Percentiles rank a stretch among this genome's conserved stretches.
Conservation (phyloP, 495 filamentous ascomycete genomes). For the Talaromyces thailandensis region DNA sequence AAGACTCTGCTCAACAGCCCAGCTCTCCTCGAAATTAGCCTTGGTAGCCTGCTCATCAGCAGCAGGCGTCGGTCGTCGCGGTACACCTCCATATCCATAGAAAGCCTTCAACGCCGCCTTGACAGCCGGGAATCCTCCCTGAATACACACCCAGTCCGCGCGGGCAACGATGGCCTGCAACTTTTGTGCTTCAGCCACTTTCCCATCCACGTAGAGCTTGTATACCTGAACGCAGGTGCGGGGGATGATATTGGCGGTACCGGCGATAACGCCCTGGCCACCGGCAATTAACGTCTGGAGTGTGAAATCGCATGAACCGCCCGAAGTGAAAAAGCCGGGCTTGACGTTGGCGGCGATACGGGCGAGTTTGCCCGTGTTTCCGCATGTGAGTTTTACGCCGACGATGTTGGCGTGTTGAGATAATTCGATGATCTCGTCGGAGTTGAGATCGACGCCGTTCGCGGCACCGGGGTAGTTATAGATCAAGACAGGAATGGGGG, state of each 20-base stretch:
- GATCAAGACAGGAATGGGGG: conserved; percentile 80
- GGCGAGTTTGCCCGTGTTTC: conserved; percentile 86
- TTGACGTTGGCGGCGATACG: conserved; percentile 60
- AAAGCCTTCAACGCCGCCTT: conserved; percentile 69
- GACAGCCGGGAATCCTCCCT: conserved; percentile 77
- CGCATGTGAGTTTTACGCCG: conserved; percentile 87
- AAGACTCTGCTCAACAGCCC: conserved; percentile 57
- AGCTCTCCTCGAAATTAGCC: conserved; percentile 64
- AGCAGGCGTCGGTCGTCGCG: conserved; percentile 66
- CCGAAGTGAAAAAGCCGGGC: conserved; percentile 66
- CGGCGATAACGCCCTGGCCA: conserved; percentile 77
- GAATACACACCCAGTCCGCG: conserved; percentile 82
- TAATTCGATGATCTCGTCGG: conserved; percentile 67
- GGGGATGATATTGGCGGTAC: conserved; percentile 77
- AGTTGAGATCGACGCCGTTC: conserved; percentile 71
- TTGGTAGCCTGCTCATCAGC: conserved; percentile 56
- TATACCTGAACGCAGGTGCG: conserved; percentile 63
- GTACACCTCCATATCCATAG: conserved; percentile 71
- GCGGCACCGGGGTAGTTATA: conserved; percentile 90
- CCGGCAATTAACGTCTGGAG: conserved; percentile 78
- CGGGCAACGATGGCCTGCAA: conserved; percentile 72
- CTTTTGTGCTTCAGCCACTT: conserved; percentile 60
- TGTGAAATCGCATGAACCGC: conserved; percentile 85
- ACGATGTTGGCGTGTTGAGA: conserved; percentile 78
- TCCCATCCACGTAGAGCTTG: conserved; percentile 62